Evolutionary conservation across 1,284 basidiomycete species (phyloP).

Genomic region (Phlebopus sp.): DNA sequence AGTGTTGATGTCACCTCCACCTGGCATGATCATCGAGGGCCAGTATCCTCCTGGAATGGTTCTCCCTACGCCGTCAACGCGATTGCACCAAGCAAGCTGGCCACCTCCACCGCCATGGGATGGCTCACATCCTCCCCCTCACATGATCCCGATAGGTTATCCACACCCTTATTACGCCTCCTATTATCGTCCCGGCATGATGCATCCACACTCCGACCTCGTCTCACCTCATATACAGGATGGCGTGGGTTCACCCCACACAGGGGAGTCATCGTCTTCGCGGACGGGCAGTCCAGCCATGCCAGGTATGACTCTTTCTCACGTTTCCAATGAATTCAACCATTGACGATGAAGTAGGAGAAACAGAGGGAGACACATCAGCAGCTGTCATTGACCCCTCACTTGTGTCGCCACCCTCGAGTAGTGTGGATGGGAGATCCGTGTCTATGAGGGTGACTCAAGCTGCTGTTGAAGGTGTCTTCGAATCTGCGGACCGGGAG

Average conservation of each 20-base stretch:
- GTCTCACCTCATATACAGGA: conserved; percentile 16
- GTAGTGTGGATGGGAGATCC: conserved; percentile 15
- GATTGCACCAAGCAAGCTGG: conserved; percentile 45
- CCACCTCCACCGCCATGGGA: conserved; percentile 38
- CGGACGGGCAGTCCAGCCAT: conserved; percentile 26
- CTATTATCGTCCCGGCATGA: conserved; percentile 12
- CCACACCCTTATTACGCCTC: conserved; percentile 42
- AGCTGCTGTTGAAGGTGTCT: conserved; percentile 25
- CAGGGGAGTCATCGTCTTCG: conserved; percentile 28
- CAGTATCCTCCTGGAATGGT: conserved; percentile 35
- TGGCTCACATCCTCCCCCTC: conserved; percentile 30
- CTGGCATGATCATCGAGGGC: conserved; percentile 31
- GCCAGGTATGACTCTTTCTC: conserved; percentile 19
- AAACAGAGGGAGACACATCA: conserved; percentile 16
- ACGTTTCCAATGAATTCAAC: conserved; percentile 12
- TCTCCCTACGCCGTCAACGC: conserved; percentile 52
- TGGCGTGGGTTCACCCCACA: conserved; percentile 18
- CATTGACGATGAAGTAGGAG: conserved; percentile 12
- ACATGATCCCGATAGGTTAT: conserved; percentile 39
- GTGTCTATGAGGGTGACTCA: conserved; percentile 20
- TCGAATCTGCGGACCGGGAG: conserved; percentile 25
- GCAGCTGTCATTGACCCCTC: conserved; percentile 40
- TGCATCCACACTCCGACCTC: conserved; percentile 20
- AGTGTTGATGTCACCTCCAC: conserved; percentile 31
- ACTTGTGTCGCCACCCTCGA: conserved; percentile 28